Evolutionary conservation across 2,329 filamentous ascomycete genomes (phyloP).

Genomic region (Pseudocercospora ulei): DNA sequence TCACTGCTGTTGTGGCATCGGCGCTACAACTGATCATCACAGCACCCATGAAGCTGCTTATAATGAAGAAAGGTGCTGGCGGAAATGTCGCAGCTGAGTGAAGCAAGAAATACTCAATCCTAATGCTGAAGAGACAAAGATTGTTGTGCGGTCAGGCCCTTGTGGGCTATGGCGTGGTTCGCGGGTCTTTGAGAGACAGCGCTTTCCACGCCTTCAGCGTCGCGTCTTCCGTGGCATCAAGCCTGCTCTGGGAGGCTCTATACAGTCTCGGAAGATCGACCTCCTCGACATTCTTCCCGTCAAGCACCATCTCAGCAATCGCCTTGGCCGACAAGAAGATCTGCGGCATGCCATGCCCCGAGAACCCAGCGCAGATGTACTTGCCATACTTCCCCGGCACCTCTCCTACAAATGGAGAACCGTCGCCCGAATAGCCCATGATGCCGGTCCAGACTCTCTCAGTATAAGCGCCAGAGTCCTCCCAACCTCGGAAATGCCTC

Average conservation of each 20-base stretch:
- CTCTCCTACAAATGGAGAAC: conserved; percentile 23
- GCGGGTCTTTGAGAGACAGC: conserved; percentile 9
- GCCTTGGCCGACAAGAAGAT: conserved; percentile 23
- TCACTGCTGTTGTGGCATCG: conserved; percentile 39
- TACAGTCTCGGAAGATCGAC: conserved; percentile 22
- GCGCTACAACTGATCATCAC: conserved; percentile 46
- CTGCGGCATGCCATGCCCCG: conserved; percentile 24
- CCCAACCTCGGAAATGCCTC: conserved; percentile 44
- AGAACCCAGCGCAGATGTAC: conserved; percentile 25
- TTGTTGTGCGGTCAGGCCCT: no score
- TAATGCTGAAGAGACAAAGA: no score
- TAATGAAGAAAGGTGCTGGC: conserved; percentile 33
- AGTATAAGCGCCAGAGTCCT: conserved; percentile 30
- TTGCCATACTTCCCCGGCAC: conserved; percentile 21
- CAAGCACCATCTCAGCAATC: conserved; percentile 18
- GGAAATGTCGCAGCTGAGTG: conserved; percentile 9
- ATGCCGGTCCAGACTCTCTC: conserved; percentile 42
- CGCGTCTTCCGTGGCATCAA: conserved; percentile 17
- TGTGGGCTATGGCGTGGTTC: conserved; percentile 17
- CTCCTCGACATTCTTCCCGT: conserved; percentile 11
- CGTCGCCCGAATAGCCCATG: conserved; percentile 26
- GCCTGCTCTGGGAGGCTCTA: conserved; percentile 13
- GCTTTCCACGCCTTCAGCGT: conserved; percentile 18
- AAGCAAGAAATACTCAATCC: background rate
- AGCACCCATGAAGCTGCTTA: conserved; percentile 47